Evolutionary conservation across 768 basidiomycete genomes (phyloP).

Genomic region (Lyophyllum semitale): DNA sequence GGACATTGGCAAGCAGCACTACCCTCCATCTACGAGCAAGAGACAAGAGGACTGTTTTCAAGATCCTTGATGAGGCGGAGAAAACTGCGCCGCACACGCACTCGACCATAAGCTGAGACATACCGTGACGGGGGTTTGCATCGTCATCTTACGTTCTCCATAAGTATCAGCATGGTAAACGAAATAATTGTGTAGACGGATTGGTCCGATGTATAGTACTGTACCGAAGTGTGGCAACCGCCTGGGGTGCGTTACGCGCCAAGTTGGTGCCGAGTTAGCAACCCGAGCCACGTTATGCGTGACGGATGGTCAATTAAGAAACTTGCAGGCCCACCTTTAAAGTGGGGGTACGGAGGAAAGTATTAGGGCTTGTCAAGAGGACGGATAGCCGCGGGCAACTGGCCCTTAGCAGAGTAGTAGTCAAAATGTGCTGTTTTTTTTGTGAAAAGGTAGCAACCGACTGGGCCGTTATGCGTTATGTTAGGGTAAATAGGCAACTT

Average conservation of each 20-base stretch:
- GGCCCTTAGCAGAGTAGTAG: too few species aligned
- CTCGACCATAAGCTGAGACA: background rate
- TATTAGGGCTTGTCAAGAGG: too few species aligned
- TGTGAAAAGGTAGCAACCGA: too few species aligned
- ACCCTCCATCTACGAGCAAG: constrained; percentile 49
- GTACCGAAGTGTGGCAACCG: background rate
- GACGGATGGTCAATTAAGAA: too few species aligned
- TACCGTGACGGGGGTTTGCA: background rate
- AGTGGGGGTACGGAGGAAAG: too few species aligned
- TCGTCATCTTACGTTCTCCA: background rate
- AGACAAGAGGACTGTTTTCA: constrained; percentile 44
- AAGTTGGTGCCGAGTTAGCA: too few species aligned
- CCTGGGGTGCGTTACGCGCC: too few species aligned
- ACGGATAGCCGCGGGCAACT: too few species aligned
- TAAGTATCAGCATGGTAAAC: background rate
- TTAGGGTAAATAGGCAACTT: background rate
- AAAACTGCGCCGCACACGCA: constrained; percentile 10
- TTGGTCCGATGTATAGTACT: background rate
- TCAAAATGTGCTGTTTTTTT: too few species aligned
- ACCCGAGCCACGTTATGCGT: too few species aligned
- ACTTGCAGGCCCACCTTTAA: too few species aligned
- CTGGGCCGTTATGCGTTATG: background rate
- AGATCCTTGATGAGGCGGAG: constrained; percentile 17
- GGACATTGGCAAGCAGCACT: constrained; percentile 58
- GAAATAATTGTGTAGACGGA: background rate